Conservation (phyloP, 345 rosid species). For the Aquilaria malaccensis region DNA sequence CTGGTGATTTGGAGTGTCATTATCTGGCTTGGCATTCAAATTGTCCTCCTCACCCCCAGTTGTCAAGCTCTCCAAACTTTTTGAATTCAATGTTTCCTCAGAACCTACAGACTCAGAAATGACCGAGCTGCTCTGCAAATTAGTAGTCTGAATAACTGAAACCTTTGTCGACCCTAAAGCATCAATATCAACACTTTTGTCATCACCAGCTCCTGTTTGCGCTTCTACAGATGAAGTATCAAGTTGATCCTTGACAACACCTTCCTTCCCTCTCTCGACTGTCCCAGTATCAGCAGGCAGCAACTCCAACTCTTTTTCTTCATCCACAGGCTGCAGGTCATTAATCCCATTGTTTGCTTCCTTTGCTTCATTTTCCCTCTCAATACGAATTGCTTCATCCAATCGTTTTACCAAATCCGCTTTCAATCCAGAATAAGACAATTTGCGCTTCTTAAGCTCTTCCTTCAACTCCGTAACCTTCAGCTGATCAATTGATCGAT, state of each 20-base stretch:
- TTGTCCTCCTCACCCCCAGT: constrained; percentile 16
- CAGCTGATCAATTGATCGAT: constrained; percentile 84
- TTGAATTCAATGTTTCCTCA: constrained; percentile 25
- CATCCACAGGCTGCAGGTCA: constrained; percentile 17
- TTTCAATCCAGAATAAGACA: constrained; percentile 71
- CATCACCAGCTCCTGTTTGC: constrained; percentile 15
- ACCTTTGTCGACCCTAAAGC: constrained; percentile 22
- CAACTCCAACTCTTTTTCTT: constrained; percentile 16
- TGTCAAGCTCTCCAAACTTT: constrained; percentile 27
- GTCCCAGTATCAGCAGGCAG: constrained; percentile 21
- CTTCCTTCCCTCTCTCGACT: constrained; percentile 24
- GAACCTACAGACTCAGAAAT: constrained; percentile 25
- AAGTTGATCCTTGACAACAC: constrained; percentile 32
- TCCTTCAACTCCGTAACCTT: constrained; percentile 93
- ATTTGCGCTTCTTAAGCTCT: constrained; percentile 75
- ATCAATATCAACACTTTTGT: constrained; percentile 5
- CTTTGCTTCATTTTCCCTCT: constrained; percentile 45
- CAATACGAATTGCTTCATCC: constrained; percentile 62
- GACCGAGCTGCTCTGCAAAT: constrained; percentile 16
- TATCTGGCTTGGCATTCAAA: constrained; percentile 19
- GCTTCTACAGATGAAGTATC: constrained; percentile 28
- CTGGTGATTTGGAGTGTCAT: constrained; percentile 20
- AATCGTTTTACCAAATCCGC: constrained; percentile 79
- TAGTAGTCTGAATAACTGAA: constrained; percentile 12
- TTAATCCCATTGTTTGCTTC: constrained; percentile 27